These are phyloP conservation scores for Populus hybrid DNA, from an alignment of 441 rosid species.

Conservation along the genomic window DNA sequence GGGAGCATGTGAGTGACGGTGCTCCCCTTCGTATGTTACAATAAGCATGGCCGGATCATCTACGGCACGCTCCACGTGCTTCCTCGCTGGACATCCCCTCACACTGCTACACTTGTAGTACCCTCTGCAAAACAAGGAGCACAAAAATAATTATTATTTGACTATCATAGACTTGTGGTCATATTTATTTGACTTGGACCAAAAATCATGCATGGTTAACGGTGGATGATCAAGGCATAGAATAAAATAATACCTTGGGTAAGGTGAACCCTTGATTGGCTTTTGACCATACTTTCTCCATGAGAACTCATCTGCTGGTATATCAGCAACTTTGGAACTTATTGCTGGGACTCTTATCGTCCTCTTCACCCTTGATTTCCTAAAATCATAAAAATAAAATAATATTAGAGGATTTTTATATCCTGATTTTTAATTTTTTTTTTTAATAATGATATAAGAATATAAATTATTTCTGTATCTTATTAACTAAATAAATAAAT, in stretches of 20 bases:
- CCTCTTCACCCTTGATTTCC: slow-evolving; percentile 62
- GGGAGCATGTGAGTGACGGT: slow-evolving; percentile 38
- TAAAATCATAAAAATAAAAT: slow-evolving; percentile 9
- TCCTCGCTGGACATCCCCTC: slow-evolving; percentile 76
- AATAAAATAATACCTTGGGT: slow-evolving; percentile 53
- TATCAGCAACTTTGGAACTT: slow-evolving; percentile 71
- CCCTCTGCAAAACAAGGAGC: slow-evolving; percentile 37
- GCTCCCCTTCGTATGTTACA: slow-evolving; percentile 82
- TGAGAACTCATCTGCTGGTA: slow-evolving; percentile 75
- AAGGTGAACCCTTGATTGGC: slow-evolving; percentile 69
- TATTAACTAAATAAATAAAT: not conserved
- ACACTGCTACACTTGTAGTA: slow-evolving; percentile 70
- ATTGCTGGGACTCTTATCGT: slow-evolving; percentile 71
- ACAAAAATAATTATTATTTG: not conserved
- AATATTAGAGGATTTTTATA: not conserved
- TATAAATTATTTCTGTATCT: not conserved
- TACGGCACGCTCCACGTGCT: slow-evolving; percentile 70
- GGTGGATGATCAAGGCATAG: not conserved
- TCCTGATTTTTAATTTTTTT: not conserved
- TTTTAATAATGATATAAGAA: not conserved
- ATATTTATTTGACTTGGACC: too few relatives aligned
- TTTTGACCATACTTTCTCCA: slow-evolving; percentile 56
- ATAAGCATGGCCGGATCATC: slow-evolving; percentile 72
- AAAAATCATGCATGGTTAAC: not conserved
- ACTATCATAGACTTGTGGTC: not conserved